Percentiles rank a stretch among this genome's conserved stretches.
Evolutionary conservation across 2,329 filamentous ascomycete species (phyloP).

Genomic region (Seiridium cupressi): DNA sequence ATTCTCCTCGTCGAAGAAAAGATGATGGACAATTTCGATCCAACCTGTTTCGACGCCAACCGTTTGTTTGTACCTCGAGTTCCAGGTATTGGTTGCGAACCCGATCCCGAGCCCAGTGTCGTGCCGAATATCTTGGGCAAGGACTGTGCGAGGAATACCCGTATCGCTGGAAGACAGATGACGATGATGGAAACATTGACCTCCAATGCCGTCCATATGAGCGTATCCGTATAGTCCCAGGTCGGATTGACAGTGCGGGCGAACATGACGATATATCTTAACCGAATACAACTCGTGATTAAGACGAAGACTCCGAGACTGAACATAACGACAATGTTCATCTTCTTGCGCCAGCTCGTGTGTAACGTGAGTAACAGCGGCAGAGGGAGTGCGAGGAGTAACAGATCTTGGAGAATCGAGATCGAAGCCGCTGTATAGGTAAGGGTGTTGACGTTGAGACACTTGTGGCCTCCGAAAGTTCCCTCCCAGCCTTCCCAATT

Average conservation of each 20-base stretch:
- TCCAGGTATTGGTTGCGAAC: background rate
- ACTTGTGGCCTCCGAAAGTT: slow-evolving; percentile 18
- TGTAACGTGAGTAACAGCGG: slow-evolving; percentile 30
- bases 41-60: background rate
- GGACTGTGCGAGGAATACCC: slow-evolving; percentile 21
- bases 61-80: background rate
- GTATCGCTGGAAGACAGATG: slow-evolving; percentile 37
- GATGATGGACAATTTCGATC: background rate
- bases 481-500: slow-evolving; percentile 33
- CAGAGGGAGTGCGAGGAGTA: slow-evolving; percentile 32
- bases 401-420: slow-evolving; percentile 33
- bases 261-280: slow-evolving; percentile 32
- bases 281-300: slow-evolving; percentile 32
- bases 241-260: slow-evolving; percentile 30
- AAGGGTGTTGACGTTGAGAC: slow-evolving; percentile 31
- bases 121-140: slow-evolving; percentile 1
- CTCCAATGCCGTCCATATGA: slow-evolving; percentile 44
- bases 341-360: slow-evolving; percentile 20
- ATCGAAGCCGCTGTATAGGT: slow-evolving; percentile 26
- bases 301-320: slow-evolving; percentile 34
- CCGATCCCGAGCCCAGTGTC: background rate
- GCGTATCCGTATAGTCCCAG: slow-evolving; percentile 26
- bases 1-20: background rate
- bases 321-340: slow-evolving; percentile 33
- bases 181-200: slow-evolving; percentile 40